These are phyloP conservation scores for Pseudogymnoascus sp. DNA, from an alignment of 2,329 filamentous ascomycete species.

Conservation along the genomic window DNA sequence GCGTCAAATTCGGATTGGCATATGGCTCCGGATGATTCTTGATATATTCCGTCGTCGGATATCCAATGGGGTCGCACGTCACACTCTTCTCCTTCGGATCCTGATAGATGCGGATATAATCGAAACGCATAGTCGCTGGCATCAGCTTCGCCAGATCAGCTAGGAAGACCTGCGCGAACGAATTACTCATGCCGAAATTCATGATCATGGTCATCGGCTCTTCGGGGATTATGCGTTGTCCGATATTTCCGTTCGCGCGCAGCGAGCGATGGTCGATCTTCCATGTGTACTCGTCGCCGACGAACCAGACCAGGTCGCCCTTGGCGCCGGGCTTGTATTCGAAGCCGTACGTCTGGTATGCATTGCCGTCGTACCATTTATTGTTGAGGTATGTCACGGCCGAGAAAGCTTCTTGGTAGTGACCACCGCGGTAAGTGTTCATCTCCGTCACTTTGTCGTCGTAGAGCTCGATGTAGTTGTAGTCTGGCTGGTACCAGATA, in stretches of 20 bases:
- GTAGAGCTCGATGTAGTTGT: constrained; percentile 58
- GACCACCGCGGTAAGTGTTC: constrained; percentile 53
- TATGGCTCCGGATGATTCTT: constrained; percentile 52
- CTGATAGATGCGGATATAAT: constrained; percentile 65
- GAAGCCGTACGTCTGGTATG: constrained; percentile 54
- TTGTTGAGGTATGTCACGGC: constrained; percentile 54
- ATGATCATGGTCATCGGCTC: constrained; percentile 60
- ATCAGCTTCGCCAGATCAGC: constrained; percentile 45
- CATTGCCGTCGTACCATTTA: constrained; percentile 57
- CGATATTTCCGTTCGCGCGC: constrained; percentile 62
- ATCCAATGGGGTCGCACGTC: constrained; percentile 61
- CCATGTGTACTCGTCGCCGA: constrained; percentile 57
- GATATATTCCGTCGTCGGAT: constrained; percentile 61
- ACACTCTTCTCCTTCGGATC: constrained; percentile 47
- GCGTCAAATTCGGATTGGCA: constrained; percentile 55
- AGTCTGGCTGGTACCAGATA: constrained; percentile 58
- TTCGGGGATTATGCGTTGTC: constrained; percentile 53
- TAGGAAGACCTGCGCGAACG: constrained; percentile 54
- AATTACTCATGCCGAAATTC: constrained; percentile 63
- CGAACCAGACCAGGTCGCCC: constrained; percentile 60
- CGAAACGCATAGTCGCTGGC: constrained; percentile 58
- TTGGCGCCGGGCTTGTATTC: constrained; percentile 52
- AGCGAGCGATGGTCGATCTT: constrained; percentile 51
- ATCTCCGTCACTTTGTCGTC: constrained; percentile 47
- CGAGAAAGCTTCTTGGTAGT: constrained; percentile 56